Evolutionary conservation across 1,284 basidiomycete genomes (phyloP).

Genomic region (Rhodotorula glutinis): DNA sequence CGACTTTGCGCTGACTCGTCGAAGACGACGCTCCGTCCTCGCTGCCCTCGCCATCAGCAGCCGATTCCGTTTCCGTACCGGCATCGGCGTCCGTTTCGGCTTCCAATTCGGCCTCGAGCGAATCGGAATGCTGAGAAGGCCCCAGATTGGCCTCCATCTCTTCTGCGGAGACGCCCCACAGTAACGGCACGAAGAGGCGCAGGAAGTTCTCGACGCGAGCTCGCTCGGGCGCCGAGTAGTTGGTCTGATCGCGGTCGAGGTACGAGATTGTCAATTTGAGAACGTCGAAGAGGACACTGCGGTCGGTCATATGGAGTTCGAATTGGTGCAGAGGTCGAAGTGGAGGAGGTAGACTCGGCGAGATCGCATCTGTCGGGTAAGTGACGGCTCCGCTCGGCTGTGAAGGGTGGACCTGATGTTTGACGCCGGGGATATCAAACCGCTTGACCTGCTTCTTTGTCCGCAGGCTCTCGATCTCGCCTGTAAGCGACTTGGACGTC

Average conservation of each 20-base stretch:
- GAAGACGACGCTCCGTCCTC: neutral
- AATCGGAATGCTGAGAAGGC: conserved; percentile 57
- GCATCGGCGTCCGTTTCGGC: conserved; percentile 47
- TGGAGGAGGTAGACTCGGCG: conserved; percentile 13
- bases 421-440: conserved; percentile 23
- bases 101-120: conserved; percentile 53
- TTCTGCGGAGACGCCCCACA: conserved; percentile 71
- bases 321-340: conserved; percentile 61
- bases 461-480: conserved; percentile 77
- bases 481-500: conserved; percentile 81
- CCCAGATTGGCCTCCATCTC: conserved; percentile 64
- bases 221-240: conserved; percentile 71
- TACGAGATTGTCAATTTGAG: conserved; percentile 88
- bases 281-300: conserved; percentile 76
- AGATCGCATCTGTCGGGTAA: conserved; percentile 12
- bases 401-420: conserved; percentile 27
- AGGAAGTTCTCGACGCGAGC: conserved; percentile 81
- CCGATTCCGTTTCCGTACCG: conserved; percentile 49
- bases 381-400: neutral
- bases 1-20: neutral
- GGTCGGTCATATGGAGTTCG: conserved; percentile 75
- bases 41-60: conserved; percentile 6
- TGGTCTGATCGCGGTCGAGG: conserved; percentile 67
- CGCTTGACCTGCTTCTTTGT: conserved; percentile 69
- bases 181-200: conserved; percentile 74